Evolutionary conservation across 805 yeast genomes (phyloP).

Genomic region (Candida rishiriensis): DNA sequence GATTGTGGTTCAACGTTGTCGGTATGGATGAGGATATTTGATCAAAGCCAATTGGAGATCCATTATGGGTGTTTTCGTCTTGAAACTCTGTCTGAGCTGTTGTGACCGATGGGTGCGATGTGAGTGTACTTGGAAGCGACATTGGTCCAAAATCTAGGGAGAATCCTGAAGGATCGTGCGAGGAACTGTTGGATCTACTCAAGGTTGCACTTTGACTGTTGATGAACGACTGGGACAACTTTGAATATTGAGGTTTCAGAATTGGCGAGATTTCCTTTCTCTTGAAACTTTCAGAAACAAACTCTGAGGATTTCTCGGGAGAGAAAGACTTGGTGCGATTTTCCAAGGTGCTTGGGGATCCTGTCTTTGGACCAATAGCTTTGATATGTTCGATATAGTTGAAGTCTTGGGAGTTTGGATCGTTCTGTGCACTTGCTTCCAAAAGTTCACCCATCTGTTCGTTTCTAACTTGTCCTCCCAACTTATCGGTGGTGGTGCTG

Average conservation of each 20-base stretch:
- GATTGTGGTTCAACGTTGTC: conserved; percentile 17
- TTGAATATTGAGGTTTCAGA: conserved; percentile 23
- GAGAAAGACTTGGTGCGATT: conserved; percentile 8
- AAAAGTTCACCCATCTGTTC: not conserved
- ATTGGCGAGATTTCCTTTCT: conserved; percentile 22
- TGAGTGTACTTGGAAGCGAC: conserved; percentile 7
- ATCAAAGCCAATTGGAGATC: conserved; percentile 21
- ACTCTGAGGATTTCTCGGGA: not conserved
- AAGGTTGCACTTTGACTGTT: conserved; percentile 1
- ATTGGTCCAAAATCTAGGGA: conserved; percentile 18
- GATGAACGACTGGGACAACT: conserved; percentile 25
- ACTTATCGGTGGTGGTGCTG: not conserved
- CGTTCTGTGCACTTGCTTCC: conserved; percentile 17
- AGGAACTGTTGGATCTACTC: not conserved
- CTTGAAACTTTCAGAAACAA: conserved; percentile 10
- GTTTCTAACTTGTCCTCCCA: not conserved
- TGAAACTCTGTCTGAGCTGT: conserved; percentile 10
- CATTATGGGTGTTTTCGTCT: conserved; percentile 9
- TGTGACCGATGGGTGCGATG: conserved; percentile 5
- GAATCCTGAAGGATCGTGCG: conserved; percentile 3
- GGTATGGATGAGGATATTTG: conserved; percentile 19
- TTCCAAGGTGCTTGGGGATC: conserved; percentile 1
- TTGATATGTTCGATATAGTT: conserved; percentile 64
- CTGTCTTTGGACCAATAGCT: conserved; percentile 36
- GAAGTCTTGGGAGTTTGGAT: conserved; percentile 50